Conservation (phyloP, 2,329 filamentous ascomycete genomes). For the Trichoderma sp. region DNA sequence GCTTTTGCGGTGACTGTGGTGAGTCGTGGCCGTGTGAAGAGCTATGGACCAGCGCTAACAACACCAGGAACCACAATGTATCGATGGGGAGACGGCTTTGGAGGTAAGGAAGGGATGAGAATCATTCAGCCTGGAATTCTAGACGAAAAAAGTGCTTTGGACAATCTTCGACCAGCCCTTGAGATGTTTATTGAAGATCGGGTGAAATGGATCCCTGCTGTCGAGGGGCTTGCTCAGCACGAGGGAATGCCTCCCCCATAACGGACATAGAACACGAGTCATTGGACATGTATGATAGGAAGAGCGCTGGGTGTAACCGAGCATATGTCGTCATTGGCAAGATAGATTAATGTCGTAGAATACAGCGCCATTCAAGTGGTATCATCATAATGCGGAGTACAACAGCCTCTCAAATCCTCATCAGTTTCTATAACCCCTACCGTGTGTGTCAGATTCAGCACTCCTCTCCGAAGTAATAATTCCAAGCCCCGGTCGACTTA, state of each 20-base stretch:
- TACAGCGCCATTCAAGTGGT: neutral
- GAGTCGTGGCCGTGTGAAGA: neutral
- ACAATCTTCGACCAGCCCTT: neutral
- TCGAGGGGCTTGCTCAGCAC: neutral
- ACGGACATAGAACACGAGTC: neutral
- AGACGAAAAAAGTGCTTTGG: neutral
- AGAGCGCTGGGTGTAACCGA: neutral
- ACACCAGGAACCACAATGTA: neutral
- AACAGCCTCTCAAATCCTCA: neutral
- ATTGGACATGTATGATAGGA: neutral
- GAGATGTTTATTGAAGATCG: neutral
- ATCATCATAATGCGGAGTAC: neutral
- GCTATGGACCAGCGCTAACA: neutral
- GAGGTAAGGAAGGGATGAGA: neutral
- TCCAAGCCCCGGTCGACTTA: neutral
- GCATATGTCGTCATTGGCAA: neutral
- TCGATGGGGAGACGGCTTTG: neutral
- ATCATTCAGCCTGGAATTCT: neutral
- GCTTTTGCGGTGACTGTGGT: neutral
- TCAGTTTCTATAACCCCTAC: neutral
- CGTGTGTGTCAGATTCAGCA: neutral
- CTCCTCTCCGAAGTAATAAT: neutral
- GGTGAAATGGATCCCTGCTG: neutral
- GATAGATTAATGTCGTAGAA: neutral
- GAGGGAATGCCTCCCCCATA: neutral